phyloP scores from a whole-genome alignment of 2,329 filamentous ascomycete genomes.

The Cercospora sp. region DNA sequence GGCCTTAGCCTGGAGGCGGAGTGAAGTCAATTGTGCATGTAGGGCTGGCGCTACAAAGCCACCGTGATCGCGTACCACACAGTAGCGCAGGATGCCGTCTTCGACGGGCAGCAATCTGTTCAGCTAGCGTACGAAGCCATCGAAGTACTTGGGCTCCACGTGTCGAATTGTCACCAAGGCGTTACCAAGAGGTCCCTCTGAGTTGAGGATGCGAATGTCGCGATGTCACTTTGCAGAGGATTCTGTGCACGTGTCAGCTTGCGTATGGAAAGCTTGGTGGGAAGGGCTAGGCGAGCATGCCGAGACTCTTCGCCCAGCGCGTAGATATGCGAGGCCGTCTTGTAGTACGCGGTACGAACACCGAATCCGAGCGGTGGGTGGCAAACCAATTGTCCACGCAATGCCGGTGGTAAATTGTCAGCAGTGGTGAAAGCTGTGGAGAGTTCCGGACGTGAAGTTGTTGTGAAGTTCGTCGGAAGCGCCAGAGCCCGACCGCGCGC shows the following conservation, averaged over 20 bases:
- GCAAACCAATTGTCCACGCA: neutral
- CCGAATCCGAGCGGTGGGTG: neutral
- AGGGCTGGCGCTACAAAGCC: constrained; percentile 9
- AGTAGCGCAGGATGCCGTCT: constrained; percentile 12
- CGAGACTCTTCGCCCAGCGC: neutral
- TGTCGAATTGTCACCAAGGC: neutral
- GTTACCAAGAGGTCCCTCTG: neutral
- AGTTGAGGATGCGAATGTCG: neutral
- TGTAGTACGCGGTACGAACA: neutral
- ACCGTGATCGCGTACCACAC: constrained; percentile 9
- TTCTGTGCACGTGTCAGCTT: constrained; percentile 3
- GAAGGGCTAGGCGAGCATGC: neutral
- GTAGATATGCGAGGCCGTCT: neutral
- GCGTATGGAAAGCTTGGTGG: constrained; percentile 1
- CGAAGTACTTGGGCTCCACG: neutral
- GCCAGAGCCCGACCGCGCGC: neutral
- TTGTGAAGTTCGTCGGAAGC: neutral
- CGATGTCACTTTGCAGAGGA: neutral
- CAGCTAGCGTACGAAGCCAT: neutral
- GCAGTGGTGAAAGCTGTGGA: neutral
- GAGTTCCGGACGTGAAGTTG: neutral
- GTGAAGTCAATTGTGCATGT: constrained; percentile 2
- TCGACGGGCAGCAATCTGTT: neutral
- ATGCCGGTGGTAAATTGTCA: neutral
- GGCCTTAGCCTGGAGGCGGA: neutral